Conservation (phyloP, 2,329 filamentous ascomycete species). For the Parastagonospora nodorum region DNA sequence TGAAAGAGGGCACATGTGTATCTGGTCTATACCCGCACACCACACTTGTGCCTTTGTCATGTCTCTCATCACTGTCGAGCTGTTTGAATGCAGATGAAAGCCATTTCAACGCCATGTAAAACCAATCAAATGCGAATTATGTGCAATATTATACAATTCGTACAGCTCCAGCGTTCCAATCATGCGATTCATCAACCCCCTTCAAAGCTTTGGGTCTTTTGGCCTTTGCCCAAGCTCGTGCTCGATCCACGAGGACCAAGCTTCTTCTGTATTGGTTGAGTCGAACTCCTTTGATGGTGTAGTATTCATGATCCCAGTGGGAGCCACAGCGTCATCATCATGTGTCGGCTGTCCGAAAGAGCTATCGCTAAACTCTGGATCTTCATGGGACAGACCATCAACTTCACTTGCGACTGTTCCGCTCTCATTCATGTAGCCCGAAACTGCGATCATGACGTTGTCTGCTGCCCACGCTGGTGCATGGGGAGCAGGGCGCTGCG, state of each 20-base stretch:
- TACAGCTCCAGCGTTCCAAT: neutral
- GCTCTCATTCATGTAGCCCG: constrained; percentile 25
- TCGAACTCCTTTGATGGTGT: neutral
- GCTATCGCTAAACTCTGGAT: constrained; percentile 8
- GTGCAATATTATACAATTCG: constrained; percentile 12
- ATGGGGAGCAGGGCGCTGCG: constrained; percentile 15
- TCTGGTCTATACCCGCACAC: no score
- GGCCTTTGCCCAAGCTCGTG: constrained; percentile 33
- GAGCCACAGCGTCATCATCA: neutral
- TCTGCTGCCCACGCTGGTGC: constrained; percentile 40
- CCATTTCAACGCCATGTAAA: neutral
- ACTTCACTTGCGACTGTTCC: constrained; percentile 1
- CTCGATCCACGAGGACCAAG: constrained; percentile 36
- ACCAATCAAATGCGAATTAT: constrained; percentile 13
- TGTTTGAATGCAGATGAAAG: neutral
- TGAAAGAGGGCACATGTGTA: neutral
- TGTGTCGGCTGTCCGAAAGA: constrained; percentile 6
- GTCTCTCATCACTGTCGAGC: no score
- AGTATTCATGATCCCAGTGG: neutral
- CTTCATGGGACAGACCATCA: neutral
- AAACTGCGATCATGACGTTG: constrained; percentile 39
- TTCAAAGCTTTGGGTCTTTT: constrained; percentile 23
- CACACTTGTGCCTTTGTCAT: no score
- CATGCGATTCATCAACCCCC: neutral
- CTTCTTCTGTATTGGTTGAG: constrained; percentile 15